Base-by-base conservation (phyloP, 2,329 filamentous ascomycete species). In the Cytospora piceae region DNA sequence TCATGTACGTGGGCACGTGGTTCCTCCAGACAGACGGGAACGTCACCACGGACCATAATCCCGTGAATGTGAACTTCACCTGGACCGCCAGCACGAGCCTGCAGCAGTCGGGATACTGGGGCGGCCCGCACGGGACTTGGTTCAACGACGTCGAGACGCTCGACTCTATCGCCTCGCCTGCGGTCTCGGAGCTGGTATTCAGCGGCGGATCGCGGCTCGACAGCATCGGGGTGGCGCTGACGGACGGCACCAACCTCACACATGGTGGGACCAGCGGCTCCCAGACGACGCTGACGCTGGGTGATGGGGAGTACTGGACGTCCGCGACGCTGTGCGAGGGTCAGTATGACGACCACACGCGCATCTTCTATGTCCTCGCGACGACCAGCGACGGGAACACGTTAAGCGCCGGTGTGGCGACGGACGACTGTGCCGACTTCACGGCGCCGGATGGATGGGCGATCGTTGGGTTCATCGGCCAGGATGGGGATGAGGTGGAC, bases 31-130 rank as follows among this genome's bases (percentile, higher is more conserved):
- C 78, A 3, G 77, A 87, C 68, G 86, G 85, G 32, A 81, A 73
- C 67, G 78, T 88, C 22, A 77, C 90, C 31, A 84, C 84, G 1
- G 88, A 90, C 73, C 87, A 90, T 72, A 88, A 90, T 74, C 87
- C 87, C 1, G 78, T 90, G 63, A 76, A 80, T n/a, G 82, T 85
- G n/a, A 77, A 83, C 71, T 82, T 87, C 72, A 76, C 78, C 70
- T 82, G 81, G 80, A 67, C 75, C 20, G 70, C 76, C 11, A 74
- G 76, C 24, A 68, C 71, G 14, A 70, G 71, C 0, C 75, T 83
- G 51, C 77, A 77, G 55, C 79, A 83, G 73, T 82, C 80, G 9
- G 74, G 73, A 64, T 79, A 79, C 71, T 80, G 75, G 69, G 84
- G 84, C 49, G 83, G 83, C 0, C 77, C 80, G 5, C 76, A 80